Base-by-base conservation (phyloP, 305 asterid species). In the Fraxinus latifolia region DNA sequence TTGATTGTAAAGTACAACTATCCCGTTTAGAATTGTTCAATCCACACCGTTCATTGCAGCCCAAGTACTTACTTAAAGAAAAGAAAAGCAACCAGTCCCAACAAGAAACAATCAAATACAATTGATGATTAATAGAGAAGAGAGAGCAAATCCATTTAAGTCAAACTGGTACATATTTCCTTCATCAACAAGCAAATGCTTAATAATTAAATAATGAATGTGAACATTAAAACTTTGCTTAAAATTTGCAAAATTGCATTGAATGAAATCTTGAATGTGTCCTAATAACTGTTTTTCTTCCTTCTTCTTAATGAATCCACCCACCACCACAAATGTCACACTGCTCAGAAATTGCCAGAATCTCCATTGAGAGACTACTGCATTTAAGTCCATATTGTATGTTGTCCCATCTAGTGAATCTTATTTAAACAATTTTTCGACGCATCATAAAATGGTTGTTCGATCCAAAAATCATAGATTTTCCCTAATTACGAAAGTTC, bases 291-390 rank as follows among this genome's bases (percentile, higher is more conserved):
- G 85, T 71, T 23, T 42, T 62, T 58, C 47, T 47, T 33, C 62
- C 65, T 31, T 74, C 80, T 74, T 74, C 83, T 80, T 74, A 74
- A 84, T 80, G 78, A 87, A 84, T 83, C 83, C 81, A 74, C 39
- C 86, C 73, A 82, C 87, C 83, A 60, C 39, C 84, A 53, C 25
- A 33, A 21, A 47, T 44, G 27, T 29, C 74, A 33, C 74, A 68
- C 37, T 29, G 74, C 74, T 12, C 74, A 27, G 74, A 68, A 9
- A 68, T 68, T 68, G 21, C 21, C 74, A 4, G 74, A 19, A 29
- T 27, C 19, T 68, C 74, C 74, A 68, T 29, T 31, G 39, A 68
- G 21, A 29, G 74, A 4, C 37, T 27, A 11, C 37, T 27, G 21
- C 74, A 27, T 68, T 68, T 68, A 68, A 29, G 74, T 23, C 33